Conservation (phyloP, 2,329 filamentous ascomycete species). For the Ceratocystis cubensis region DNA sequence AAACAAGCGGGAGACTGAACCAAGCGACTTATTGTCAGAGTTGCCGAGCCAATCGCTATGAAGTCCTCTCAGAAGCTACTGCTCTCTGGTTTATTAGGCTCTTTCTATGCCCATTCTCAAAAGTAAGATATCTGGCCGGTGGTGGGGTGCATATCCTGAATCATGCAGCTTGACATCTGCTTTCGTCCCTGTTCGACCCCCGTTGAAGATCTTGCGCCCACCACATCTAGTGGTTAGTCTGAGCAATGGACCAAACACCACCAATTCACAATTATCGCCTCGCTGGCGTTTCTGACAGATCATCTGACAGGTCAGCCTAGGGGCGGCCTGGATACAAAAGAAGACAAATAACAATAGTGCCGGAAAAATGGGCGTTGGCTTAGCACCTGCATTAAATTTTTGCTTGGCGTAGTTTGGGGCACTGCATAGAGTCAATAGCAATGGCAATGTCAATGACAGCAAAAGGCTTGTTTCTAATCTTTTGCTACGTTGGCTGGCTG, state of each 20-base stretch:
- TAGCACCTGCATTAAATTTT: not conserved
- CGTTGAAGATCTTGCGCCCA: not conserved
- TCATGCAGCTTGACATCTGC: not conserved
- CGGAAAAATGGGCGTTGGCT: not conserved
- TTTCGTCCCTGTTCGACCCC: too few species aligned
- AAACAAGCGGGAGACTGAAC: not conserved
- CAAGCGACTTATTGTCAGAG: conserved; percentile 6
- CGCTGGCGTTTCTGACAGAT: not conserved
- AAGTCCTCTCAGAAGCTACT: too few species aligned
- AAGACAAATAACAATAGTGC: not conserved
- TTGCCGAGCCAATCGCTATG: not conserved
- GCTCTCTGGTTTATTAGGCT: not conserved
- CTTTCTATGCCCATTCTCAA: not conserved
- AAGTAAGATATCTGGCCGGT: not conserved
- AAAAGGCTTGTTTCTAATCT: not conserved
- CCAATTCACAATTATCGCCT: not conserved
- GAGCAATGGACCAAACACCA: too few species aligned
- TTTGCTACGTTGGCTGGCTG: not conserved
- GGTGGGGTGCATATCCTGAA: not conserved
- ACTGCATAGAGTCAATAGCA: not conserved
- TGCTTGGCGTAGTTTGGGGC: not conserved
- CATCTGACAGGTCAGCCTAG: not conserved
- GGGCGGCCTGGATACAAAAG: not conserved
- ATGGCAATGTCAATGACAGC: not conserved
- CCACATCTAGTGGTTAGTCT: not conserved